Percentiles rank a stretch among this genome's conserved stretches.
Conservation (phyloP, 345 rosid genomes). For the Mercurialis annua region DNA sequence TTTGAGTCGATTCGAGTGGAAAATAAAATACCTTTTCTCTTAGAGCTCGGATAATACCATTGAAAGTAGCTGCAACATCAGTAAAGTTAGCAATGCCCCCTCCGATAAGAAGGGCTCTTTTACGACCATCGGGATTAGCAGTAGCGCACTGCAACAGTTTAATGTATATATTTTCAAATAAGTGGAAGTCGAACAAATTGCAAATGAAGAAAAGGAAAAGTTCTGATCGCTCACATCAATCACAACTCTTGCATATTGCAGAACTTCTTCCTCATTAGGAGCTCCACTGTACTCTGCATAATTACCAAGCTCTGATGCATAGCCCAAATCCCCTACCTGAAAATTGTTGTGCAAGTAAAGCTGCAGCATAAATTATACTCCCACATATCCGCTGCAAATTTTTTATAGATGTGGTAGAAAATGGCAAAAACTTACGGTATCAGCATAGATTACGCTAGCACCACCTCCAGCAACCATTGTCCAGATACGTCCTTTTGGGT, state of each 20-base stretch:
- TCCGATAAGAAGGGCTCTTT: slow-evolving; percentile 89
- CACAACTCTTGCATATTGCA: slow-evolving; percentile 97
- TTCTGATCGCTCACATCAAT: slow-evolving; percentile 61
- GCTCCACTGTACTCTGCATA: slow-evolving; percentile 99
- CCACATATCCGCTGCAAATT: not conserved
- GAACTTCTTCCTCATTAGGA: slow-evolving; percentile 93
- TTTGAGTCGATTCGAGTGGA: not conserved
- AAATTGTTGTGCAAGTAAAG: slow-evolving; percentile 1
- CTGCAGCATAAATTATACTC: not conserved
- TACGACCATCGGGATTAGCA: slow-evolving; percentile 85
- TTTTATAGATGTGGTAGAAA: slow-evolving; percentile 4
- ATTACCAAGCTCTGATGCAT: slow-evolving; percentile 93
- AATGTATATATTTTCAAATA: slow-evolving; percentile 4
- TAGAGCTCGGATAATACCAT: slow-evolving; percentile 82
- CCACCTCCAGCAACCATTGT: slow-evolving; percentile 99
- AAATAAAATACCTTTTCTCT: slow-evolving; percentile 67
- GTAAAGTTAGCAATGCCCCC: slow-evolving; percentile 99
- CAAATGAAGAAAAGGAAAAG: not conserved
- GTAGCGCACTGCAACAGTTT: slow-evolving; percentile 71
- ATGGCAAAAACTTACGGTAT: slow-evolving; percentile 53
- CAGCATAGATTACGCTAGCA: slow-evolving; percentile 98
- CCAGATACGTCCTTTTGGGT: slow-evolving; percentile 95
- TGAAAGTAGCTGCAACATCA: slow-evolving; percentile 94
- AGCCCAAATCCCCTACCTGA: slow-evolving; percentile 98
- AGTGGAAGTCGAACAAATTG: not conserved